Evolutionary conservation across 2,329 filamentous ascomycete genomes (phyloP).

Genomic region (Botrytis cinerea): DNA sequence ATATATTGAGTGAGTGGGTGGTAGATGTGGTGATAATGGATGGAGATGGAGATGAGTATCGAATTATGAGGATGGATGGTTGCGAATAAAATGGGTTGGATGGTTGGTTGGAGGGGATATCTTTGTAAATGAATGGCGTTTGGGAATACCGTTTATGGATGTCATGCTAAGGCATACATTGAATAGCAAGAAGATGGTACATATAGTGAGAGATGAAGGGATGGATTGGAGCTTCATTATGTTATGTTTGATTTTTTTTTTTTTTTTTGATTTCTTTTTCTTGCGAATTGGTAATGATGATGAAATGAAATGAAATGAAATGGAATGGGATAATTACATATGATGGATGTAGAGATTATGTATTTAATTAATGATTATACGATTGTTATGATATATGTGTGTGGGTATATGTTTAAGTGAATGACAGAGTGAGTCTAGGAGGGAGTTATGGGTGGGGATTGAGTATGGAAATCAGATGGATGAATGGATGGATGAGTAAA

Average conservation of each 20-base stretch:
- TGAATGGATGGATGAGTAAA: too few species aligned
- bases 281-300: neutral
- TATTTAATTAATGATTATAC: conserved; percentile 1
- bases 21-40: neutral
- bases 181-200: neutral
- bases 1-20: conserved; percentile 15
- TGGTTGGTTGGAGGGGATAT: neutral
- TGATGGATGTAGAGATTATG: conserved; percentile 4
- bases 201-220: neutral
- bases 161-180: neutral
- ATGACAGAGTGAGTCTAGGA: neutral
- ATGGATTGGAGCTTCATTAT: neutral
- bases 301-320: neutral
- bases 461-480: neutral
- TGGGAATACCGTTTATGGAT: neutral
- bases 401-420: neutral
- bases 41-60: neutral
- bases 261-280: neutral
- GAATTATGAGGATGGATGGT: neutral
- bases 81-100: conserved; percentile 8
- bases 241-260: neutral
- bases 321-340: neutral
- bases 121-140: conserved; percentile 14
- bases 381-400: neutral
- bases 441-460: too few species aligned